These are phyloP conservation scores for Grammothele lineata DNA, from an alignment of 768 basidiomycete species.

Conservation along the genomic window DNA sequence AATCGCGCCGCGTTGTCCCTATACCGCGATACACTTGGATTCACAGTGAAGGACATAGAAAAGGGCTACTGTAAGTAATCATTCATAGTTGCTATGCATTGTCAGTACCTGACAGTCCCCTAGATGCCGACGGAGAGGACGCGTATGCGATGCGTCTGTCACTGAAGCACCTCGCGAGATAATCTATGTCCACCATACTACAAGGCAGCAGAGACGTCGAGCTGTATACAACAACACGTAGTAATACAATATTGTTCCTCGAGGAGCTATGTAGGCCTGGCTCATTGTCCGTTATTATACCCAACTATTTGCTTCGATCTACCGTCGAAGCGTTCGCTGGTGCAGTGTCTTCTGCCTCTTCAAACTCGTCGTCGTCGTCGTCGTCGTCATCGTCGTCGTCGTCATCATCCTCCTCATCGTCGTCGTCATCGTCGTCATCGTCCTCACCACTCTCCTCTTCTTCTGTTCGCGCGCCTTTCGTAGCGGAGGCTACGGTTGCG, in stretches of 20 bases:
- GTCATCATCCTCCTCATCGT: background rate
- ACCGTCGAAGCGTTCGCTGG: background rate
- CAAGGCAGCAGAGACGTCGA: background rate
- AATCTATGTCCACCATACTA: slow-evolving; percentile 3
- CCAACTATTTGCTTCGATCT: too few relatives aligned
- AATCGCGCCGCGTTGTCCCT: slow-evolving; percentile 88
- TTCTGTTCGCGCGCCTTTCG: too few relatives aligned
- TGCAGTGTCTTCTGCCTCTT: slow-evolving; percentile 5
- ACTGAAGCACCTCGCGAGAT: slow-evolving; percentile 35
- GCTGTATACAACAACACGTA: too few relatives aligned
- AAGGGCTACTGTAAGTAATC: slow-evolving; percentile 82
- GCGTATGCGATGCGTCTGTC: slow-evolving; percentile 86
- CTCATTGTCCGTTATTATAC: too few relatives aligned
- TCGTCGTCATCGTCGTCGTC: slow-evolving; percentile 1
- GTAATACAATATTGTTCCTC: too few relatives aligned
- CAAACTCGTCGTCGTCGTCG: slow-evolving; percentile 3
- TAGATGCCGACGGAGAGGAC: slow-evolving; percentile 95
- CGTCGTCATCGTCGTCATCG: slow-evolving; percentile 4
- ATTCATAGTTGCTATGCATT: background rate
- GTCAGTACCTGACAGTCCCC: too few relatives aligned
- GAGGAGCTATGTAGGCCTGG: too few relatives aligned
- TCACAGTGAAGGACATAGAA: slow-evolving; percentile 81
- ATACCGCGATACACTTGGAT: slow-evolving; percentile 88
- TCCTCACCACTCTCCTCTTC: slow-evolving; percentile 8
- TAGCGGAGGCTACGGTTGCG: too few relatives aligned